These are phyloP conservation scores for Calamus simplicifolius DNA, from an alignment of 176 grass and related monocot genomes.

Conservation along the genomic window DNA sequence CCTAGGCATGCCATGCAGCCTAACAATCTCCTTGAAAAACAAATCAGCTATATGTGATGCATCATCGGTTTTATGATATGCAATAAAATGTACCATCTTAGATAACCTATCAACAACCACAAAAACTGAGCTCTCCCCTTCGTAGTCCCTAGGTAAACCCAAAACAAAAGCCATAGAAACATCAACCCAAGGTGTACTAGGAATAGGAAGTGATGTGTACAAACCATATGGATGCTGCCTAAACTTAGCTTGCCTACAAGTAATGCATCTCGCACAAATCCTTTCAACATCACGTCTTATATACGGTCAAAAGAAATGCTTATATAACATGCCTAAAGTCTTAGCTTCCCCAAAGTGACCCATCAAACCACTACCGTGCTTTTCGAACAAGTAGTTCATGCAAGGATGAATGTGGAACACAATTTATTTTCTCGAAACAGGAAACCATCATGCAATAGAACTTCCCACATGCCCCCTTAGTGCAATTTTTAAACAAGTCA, in stretches of 20 bases:
- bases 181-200: too few relatives aligned
- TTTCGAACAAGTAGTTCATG: background rate
- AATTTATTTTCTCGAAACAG: background rate
- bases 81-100: too few relatives aligned
- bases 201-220: too few relatives aligned
- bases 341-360: constrained; percentile 3
- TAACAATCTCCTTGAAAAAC: too few relatives aligned
- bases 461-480: background rate
- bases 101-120: too few relatives aligned
- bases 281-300: background rate
- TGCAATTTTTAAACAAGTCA: background rate
- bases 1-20: too few relatives aligned
- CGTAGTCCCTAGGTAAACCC: too few relatives aligned
- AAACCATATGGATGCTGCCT: background rate
- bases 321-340: background rate
- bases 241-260: background rate
- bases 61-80: too few relatives aligned
- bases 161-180: too few relatives aligned
- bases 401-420: background rate
- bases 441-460: background rate
- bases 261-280: background rate
- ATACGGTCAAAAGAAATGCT: background rate
- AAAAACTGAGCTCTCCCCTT: too few relatives aligned
- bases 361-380: background rate
- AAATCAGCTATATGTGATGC: too few relatives aligned